Conservation (phyloP, 495 filamentous ascomycete species). For the Trichoderma gamsii region DNA sequence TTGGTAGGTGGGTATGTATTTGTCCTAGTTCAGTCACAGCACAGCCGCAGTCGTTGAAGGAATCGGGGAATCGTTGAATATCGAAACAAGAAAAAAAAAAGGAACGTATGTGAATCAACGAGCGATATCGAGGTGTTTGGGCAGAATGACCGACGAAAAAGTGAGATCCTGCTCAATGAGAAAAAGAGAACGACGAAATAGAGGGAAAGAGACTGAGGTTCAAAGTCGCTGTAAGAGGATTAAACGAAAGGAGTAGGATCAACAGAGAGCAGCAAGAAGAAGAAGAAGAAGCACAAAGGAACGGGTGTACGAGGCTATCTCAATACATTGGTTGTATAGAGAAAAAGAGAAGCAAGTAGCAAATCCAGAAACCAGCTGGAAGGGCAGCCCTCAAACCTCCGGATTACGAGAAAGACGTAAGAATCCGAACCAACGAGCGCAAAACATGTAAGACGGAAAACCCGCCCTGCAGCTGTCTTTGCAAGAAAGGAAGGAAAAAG, state of each 20-base stretch:
- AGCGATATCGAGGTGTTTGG: not conserved
- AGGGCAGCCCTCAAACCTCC: conserved; percentile 1
- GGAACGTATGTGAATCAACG: not conserved
- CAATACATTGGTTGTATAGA: not conserved
- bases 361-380: conserved; percentile 9
- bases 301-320: not conserved
- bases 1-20: not conserved
- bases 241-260: not conserved
- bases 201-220: not conserved
- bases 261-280: not conserved
- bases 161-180: conserved; percentile 2
- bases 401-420: not conserved
- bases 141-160: not conserved
- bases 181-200: not conserved
- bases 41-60: not conserved
- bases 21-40: not conserved
- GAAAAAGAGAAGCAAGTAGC: not conserved
- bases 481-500: not conserved
- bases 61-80: not conserved
- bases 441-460: not conserved
- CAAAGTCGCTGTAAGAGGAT: not conserved
- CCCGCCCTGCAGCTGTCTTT: not conserved
- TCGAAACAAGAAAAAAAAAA: not conserved
- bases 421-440: not conserved
- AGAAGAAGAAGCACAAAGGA: not conserved